A percentile compares a stretch with the other conserved stretches of the same genome.
These are phyloP conservation scores for Phytophthora parvispora DNA, from an alignment of 352 stramenopile genomes.

Conservation along the genomic window DNA sequence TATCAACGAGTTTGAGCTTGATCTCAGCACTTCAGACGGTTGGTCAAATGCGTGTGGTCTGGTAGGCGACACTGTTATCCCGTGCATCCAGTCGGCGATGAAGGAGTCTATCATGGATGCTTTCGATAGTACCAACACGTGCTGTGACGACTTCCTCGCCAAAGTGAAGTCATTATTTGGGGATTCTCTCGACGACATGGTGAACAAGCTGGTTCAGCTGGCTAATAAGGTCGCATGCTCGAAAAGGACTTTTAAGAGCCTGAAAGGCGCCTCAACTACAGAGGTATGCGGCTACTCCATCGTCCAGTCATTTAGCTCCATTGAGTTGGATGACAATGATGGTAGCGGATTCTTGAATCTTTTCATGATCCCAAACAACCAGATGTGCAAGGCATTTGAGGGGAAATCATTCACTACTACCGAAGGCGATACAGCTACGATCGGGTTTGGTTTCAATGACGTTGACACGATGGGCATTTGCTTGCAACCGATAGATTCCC, in stretches of 20 bases:
- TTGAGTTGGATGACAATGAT: neutral
- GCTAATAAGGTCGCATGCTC: slow-evolving; percentile 39
- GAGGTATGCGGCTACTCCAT: slow-evolving; percentile 46
- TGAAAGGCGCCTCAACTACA: slow-evolving; percentile 15
- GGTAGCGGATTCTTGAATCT: slow-evolving; percentile 13
- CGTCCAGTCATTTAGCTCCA: slow-evolving; percentile 25
- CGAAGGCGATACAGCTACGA: slow-evolving; percentile 17
- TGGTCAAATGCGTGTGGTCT: too few species aligned
- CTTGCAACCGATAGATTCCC: slow-evolving; percentile 38
- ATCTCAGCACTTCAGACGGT: slow-evolving; percentile 21
- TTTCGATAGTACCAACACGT: slow-evolving; percentile 17
- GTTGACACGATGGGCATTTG: slow-evolving; percentile 44
- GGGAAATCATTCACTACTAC: slow-evolving; percentile 50
- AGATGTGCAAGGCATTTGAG: slow-evolving; percentile 50
- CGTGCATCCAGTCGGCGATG: slow-evolving; percentile 40
- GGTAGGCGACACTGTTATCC: slow-evolving; percentile 38
- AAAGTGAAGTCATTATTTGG: slow-evolving; percentile 43
- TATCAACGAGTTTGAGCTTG: slow-evolving; percentile 2
- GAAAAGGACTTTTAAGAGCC: slow-evolving; percentile 40
- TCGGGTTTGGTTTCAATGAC: slow-evolving; percentile 29
- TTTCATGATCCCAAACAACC: slow-evolving; percentile 49
- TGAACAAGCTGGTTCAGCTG: slow-evolving; percentile 32
- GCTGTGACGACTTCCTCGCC: slow-evolving; percentile 45
- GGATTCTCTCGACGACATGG: slow-evolving; percentile 37
- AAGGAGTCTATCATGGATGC: slow-evolving; percentile 31